A percentile compares a stretch with the other conserved stretches of the same genome.
These are phyloP conservation scores for Calonectria pteridis DNA, from an alignment of 2,329 filamentous ascomycete genomes.

Conservation along the genomic window DNA sequence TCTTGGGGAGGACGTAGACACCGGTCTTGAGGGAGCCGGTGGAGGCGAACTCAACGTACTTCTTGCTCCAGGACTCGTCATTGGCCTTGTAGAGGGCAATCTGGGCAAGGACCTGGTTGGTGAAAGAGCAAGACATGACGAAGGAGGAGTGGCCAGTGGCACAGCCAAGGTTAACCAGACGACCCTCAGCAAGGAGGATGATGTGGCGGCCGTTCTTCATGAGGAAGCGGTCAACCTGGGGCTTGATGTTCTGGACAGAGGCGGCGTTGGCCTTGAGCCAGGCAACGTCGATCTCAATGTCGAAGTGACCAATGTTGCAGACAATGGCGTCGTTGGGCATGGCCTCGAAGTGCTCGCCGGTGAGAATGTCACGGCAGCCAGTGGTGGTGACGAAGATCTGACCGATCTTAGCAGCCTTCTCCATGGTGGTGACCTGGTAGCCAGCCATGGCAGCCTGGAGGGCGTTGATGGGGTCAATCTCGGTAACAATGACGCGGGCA, in stretches of 20 bases:
- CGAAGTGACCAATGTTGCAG: constrained; percentile 99
- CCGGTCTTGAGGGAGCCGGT: constrained; percentile 89
- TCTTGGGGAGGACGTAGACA: constrained; percentile 97
- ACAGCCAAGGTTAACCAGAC: constrained; percentile 99
- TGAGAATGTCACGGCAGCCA: constrained; percentile 97
- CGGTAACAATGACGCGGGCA: constrained; percentile 94
- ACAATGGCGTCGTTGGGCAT: constrained; percentile 99
- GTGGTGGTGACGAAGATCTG: constrained; percentile 99
- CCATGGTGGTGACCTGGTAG: constrained; percentile 98
- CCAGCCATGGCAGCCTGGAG: constrained; percentile 98
- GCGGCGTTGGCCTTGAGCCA: constrained; percentile 98
- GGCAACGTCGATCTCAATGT: constrained; percentile 99
- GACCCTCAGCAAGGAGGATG: constrained; percentile 98
- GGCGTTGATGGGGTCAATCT: constrained; percentile 99
- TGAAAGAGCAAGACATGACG: constrained; percentile 99
- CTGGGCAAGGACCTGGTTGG: constrained; percentile 99
- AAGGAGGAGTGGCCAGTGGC: constrained; percentile 99
- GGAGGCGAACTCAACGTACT: constrained; percentile 97
- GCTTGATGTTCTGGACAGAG: constrained; percentile 98
- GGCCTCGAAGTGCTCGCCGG: constrained; percentile 89
- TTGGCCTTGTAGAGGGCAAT: constrained; percentile 97
- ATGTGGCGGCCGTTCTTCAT: constrained; percentile 96
- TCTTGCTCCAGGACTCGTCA: constrained; percentile 88
- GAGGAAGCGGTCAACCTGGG: constrained; percentile 97
- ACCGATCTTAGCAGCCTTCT: constrained; percentile 87